Evolutionary conservation across 139 green algal genomes (phyloP), one percentile per base, ranked within the genome.

Genomic region (Asterochloris erici): DNA sequence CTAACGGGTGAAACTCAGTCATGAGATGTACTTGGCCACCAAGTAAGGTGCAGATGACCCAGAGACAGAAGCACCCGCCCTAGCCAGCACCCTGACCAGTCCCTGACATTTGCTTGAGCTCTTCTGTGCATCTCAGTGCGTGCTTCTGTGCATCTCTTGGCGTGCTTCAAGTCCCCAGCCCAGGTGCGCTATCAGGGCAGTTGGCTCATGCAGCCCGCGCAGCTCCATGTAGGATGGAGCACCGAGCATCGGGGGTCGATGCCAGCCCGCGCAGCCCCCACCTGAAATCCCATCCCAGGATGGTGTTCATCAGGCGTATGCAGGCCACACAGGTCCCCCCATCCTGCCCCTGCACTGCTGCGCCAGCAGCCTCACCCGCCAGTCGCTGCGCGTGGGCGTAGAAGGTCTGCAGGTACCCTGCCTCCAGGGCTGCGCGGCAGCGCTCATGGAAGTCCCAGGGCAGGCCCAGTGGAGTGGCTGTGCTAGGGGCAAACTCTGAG

Each of bases 211-310:
- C 63, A 73, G 47, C 60, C 73, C 4, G 9, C 47, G 11, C 64
- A 61, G 23, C 77, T 61, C 12, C 61, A 24, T 26, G n/a, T 54
- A 11, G 47, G 21, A 9, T 38, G 64, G 14, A 29, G 24, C 1
- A 60, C n/a, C n/a, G 17, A 21, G 64, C 64, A 29, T 14, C 62
- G 26, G 19, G 63, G 24, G 71, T 61, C 28, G 60, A 77, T 47
- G 69, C n/a, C 15, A 77, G 77, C 11, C 12, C n/a, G n/a, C 23
- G 47, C 11, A 11, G 23, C 26, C 70, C 64, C 10, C 78, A 84
- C 83, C 77, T 86, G 86, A 96, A 97, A 66, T 95, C 91, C 95
- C 95, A 98, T 10, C 73, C 54, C 19, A 98, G 86, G 0, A 96
- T 78, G 14, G 90, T 81, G 2, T 84, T 84, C 81, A 97, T 86